Evolutionary conservation across 208 protist species (phyloP).

Genomic region (Phytomonas francai): DNA sequence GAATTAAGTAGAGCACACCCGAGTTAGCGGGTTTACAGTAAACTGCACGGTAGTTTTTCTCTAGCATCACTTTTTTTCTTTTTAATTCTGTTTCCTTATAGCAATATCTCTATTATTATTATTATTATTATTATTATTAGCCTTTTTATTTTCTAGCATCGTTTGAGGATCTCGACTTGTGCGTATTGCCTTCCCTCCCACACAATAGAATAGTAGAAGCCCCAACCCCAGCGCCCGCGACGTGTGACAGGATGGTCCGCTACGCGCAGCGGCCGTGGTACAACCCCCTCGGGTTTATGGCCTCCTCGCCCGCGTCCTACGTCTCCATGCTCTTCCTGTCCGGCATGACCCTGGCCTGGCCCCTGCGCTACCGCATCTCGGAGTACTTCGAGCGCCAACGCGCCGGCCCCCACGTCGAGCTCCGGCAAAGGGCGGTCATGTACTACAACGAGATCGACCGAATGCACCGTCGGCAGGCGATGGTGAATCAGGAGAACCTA

Average conservation of each 20-base stretch:
- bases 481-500: conserved; percentile 62
- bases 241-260: conserved; percentile 51
- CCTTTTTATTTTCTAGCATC: neutral
- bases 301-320: conserved; percentile 50
- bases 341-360: conserved; percentile 32
- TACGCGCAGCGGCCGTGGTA: conserved; percentile 84
- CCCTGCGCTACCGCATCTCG: conserved; percentile 71
- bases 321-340: conserved; percentile 29
- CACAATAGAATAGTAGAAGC: too few relatives aligned
- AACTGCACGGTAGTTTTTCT: too few relatives aligned
- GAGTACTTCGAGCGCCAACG: conserved; percentile 85
- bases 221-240: too few relatives aligned
- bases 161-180: neutral
- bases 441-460: conserved; percentile 86
- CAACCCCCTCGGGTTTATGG: conserved; percentile 82
- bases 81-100: neutral
- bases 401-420: conserved; percentile 59
- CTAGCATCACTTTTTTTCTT: too few relatives aligned
- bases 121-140: neutral
- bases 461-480: conserved; percentile 79
- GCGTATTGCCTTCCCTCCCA: too few relatives aligned
- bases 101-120: neutral
- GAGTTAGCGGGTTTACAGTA: neutral
- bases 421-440: conserved; percentile 66
- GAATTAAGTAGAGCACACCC: neutral